phyloP scores from a whole-genome alignment of 2,329 filamentous ascomycete genomes.

The Metarhizium humberi region DNA sequence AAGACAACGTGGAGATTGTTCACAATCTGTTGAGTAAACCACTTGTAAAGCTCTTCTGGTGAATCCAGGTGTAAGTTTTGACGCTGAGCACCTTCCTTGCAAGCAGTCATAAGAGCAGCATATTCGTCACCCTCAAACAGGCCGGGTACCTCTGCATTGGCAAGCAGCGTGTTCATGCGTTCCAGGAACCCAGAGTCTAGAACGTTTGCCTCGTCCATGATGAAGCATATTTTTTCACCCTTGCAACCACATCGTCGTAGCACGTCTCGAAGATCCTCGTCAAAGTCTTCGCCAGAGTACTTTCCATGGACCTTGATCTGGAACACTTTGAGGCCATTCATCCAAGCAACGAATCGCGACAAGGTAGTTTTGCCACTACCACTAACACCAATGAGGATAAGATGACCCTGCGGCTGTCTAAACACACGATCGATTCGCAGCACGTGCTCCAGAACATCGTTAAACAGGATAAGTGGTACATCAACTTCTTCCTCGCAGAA shows the following conservation, averaged over 20 bases:
- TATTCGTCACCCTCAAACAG: slow-evolving; percentile 99
- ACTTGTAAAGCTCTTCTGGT: slow-evolving; percentile 99
- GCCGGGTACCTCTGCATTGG: slow-evolving; percentile 98
- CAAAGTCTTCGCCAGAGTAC: slow-evolving; percentile 97
- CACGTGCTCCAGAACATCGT: slow-evolving; percentile 96
- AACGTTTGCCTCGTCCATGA: slow-evolving; percentile 99
- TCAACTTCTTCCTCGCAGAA: slow-evolving; percentile 99
- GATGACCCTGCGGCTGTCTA: slow-evolving; percentile 92
- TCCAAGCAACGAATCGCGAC: slow-evolving; percentile 97
- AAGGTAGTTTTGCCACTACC: slow-evolving; percentile 97
- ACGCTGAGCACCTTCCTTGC: slow-evolving; percentile 94
- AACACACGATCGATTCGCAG: slow-evolving; percentile 98
- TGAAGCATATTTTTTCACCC: slow-evolving; percentile 99
- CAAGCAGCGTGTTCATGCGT: slow-evolving; percentile 96
- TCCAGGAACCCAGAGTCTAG: slow-evolving; percentile 97
- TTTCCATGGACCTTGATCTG: slow-evolving; percentile 99
- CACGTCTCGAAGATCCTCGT: slow-evolving; percentile 92
- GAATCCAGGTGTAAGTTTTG: slow-evolving; percentile 94
- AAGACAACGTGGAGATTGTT: slow-evolving; percentile 99
- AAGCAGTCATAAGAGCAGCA: slow-evolving; percentile 96
- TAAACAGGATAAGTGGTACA: slow-evolving; percentile 97
- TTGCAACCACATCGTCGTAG: slow-evolving; percentile 91
- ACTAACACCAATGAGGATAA: slow-evolving; percentile 97
- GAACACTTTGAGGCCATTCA: slow-evolving; percentile 98
- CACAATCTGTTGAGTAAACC: slow-evolving; percentile 99